Evolutionary conservation across 371 early-diverging fungal species (phyloP), one percentile per base, ranked within the genome.

Genomic region (Blakeslea trispora): DNA sequence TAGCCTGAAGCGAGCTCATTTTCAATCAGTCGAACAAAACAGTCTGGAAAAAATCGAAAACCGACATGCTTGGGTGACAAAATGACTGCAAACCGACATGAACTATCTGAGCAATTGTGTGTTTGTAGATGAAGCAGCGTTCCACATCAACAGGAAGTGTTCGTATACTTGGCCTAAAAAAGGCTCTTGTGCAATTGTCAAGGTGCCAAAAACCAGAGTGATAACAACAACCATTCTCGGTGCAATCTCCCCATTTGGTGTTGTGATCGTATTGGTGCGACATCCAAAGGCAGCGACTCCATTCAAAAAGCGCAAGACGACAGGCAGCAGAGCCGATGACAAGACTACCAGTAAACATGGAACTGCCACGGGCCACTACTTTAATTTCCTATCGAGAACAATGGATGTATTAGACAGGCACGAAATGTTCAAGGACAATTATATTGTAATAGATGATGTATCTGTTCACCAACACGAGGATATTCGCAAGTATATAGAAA

Each of bases 1-100:
- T 18, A 44, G 44, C 43, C 39, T 59, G n/a, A 60, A 56, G 19
- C 47, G 60, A 11, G 60, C 55, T 24, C 44, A 64, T 14, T 51
- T 61, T 41, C 42, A 61, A 17, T 24, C 56, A 50, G 52, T 45
- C 14, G 63, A 57, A 58, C 46, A 50, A 53, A 65, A 53, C 39
- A 53, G 50, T 28, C 18, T 4, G 5, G 39, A 40, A 1, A 53
- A 55, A 53, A 59, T 65, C 37, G 23, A 53, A 50, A 50, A 59
- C 11, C 46, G 66, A 44, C 35, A 44, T n/a, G 53, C 48, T 40
- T 64, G 55, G 55, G 41, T 59, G 4, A 31, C 19, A 19, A 5
- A 46, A 5, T 24, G 23, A 24, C 5, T 24, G 9, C 3, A 31
- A 10, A 46, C 15, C 24, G 46, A 24, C 13, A 8, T 46, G 46